Evolutionary conservation across 768 basidiomycete species (phyloP).

Genomic region (Butyriboletus loyo): DNA sequence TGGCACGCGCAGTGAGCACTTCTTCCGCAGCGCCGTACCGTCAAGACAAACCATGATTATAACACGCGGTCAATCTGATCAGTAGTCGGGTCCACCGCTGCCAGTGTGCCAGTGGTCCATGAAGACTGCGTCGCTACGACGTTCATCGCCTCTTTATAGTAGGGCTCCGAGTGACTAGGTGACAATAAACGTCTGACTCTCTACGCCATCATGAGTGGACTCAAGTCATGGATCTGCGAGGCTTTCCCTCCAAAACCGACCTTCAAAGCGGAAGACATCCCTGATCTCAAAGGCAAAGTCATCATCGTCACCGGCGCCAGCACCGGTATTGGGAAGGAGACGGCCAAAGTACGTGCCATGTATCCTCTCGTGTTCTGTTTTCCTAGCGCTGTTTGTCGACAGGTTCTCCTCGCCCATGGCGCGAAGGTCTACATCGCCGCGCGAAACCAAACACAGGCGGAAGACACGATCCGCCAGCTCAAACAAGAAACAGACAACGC

Average conservation of each 20-base stretch:
- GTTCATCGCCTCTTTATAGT: not conserved
- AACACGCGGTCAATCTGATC: too few species aligned
- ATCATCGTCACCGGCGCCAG: constrained; percentile 36
- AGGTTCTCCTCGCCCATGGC: constrained; percentile 29
- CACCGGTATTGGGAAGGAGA: constrained; percentile 31
- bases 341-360: constrained; percentile 10
- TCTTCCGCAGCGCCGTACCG: too few species aligned
- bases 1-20: too few species aligned
- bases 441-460: constrained; percentile 22
- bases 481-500: constrained; percentile 32
- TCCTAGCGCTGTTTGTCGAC: not conserved
- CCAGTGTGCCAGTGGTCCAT: too few species aligned
- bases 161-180: too few species aligned
- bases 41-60: not conserved
- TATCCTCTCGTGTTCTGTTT: not conserved
- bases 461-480: constrained; percentile 31
- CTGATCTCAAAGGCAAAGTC: constrained; percentile 34
- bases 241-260: constrained; percentile 23
- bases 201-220: not conserved
- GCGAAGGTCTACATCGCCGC: constrained; percentile 38
- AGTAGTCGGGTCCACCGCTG: too few species aligned
- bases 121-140: not conserved
- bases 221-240: constrained; percentile 8
- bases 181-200: not conserved
- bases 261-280: constrained; percentile 30